A percentile compares a stretch with the other conserved stretches of the same genome.
phyloP scores from a whole-genome alignment of 108 stramenopile genomes.

The Nitzschia putrida region DNA sequence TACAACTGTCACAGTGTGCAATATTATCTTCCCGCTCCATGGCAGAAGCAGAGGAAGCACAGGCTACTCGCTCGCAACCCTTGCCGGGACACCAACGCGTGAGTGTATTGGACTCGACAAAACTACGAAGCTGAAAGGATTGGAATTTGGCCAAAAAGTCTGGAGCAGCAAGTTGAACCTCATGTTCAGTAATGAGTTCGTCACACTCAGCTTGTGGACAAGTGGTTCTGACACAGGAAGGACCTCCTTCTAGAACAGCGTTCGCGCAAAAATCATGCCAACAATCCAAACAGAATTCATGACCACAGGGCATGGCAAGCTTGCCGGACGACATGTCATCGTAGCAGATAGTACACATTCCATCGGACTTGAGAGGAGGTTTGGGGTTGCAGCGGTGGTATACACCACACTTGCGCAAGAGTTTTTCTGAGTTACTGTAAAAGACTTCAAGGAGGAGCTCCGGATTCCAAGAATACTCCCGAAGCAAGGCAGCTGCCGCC shows the following conservation, averaged over 20 bases:
- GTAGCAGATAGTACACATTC: constrained; percentile 86
- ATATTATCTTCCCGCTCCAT: constrained; percentile 63
- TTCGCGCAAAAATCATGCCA: constrained; percentile 89
- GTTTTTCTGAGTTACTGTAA: constrained; percentile 64
- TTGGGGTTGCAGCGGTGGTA: constrained; percentile 42
- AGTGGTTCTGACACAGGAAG: constrained; percentile 73
- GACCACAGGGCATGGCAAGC: constrained; percentile 91
- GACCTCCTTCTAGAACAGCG: constrained; percentile 80
- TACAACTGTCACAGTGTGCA: constrained; percentile 72
- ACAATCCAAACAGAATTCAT: constrained; percentile 93
- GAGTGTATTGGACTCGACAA: constrained; percentile 91
- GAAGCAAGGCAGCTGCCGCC: constrained; percentile 86
- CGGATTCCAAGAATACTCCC: constrained; percentile 89
- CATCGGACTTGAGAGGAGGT: constrained; percentile 20
- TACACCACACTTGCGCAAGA: constrained; percentile 77
- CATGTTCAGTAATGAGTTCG: constrained; percentile 84
- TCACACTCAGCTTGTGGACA: constrained; percentile 92
- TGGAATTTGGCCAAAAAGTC: constrained; percentile 66
- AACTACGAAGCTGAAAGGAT: constrained; percentile 83
- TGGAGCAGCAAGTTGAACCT: constrained; percentile 63
- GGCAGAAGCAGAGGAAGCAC: constrained; percentile 59
- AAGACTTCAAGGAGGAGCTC: constrained; percentile 89
- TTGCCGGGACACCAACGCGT: constrained; percentile 97
- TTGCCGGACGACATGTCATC: constrained; percentile 70
- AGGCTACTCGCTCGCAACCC: constrained; percentile 91